Evolutionary conservation across 2,329 filamentous ascomycete species (phyloP), one percentile per base, ranked within the genome.

Genomic region (Fusarium sp.): DNA sequence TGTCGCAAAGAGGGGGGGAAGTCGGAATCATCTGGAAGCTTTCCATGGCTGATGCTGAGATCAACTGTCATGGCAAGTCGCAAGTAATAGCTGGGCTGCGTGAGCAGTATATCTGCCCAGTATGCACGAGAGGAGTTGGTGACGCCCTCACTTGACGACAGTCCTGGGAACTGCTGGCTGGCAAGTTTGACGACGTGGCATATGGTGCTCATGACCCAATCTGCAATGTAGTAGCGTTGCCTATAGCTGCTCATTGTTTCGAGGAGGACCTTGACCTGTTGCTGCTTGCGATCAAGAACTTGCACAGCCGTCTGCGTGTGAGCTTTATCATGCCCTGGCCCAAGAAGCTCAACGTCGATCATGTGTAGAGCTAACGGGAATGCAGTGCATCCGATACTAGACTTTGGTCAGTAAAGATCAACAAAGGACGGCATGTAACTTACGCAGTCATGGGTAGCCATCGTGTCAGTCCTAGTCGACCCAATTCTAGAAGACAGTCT

Each of bases 401-500:
- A 0, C 4, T 2, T 1, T 0, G 11, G 40, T 76, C 27, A 74
- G 66, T 9, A 3, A 11, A 25, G 1, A 1, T 7, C 5, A 2
- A 9, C 25, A 5, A 0, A 3, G 0, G 6, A 1, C 4, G 1
- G 6, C 14, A 20, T n/a, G 11, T 2, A 11, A 68, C 74, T 27
- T 65, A 78, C 77, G 77, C 77, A 50, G 75, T 78, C 77, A 78
- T 78, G 1, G 77, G 77, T 0, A 78, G 36, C 72, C 75, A 78
- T 0, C 77, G 69, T 0, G 76, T 79, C 0, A 78, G 11, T 0
- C 75, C 67, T 0, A 76, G 10, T 0, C 77, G 71, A 0, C 71
- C 74, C 1, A 78, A 60, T 13, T 78, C 77, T 2, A 74, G 66
- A 0, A 78, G 62, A 5, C 77, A 79, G 10, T 78, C 70, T 1